These are phyloP conservation scores for Racocetra persica DNA, from an alignment of 371 early-diverging fungal genomes.

Conservation along the genomic window DNA sequence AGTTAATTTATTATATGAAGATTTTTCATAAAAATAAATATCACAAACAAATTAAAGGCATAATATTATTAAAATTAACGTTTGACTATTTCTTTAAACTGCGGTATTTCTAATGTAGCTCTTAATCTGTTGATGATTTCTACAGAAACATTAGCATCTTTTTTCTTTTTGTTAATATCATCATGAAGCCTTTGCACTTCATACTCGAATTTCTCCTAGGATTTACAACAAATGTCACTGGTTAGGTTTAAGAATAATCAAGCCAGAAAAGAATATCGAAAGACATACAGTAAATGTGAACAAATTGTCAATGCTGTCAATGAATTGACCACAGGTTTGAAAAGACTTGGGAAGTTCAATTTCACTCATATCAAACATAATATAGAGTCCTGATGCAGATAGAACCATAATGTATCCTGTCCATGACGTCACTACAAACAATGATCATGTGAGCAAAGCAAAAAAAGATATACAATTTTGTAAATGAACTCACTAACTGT, in stretches of 20 bases:
- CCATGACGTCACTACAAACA: constrained; percentile 32
- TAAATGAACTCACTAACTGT: too few species aligned
- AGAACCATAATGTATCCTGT: constrained; percentile 36
- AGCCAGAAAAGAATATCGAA: background rate
- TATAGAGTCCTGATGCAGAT: constrained; percentile 17
- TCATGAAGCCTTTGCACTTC: constrained; percentile 10
- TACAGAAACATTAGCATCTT: background rate
- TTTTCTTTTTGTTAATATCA: constrained; percentile 23
- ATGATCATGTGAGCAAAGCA: background rate
- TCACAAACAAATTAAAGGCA: too few species aligned
- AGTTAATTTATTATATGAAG: too few species aligned
- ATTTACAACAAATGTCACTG: background rate
- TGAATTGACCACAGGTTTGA: constrained; percentile 34
- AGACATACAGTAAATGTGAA: constrained; percentile 17
- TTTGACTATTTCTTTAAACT: background rate
- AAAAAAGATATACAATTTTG: too few species aligned
- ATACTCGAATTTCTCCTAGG: background rate
- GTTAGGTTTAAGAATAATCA: constrained; percentile 7
- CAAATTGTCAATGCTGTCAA: constrained; percentile 28
- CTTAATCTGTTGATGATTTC: background rate
- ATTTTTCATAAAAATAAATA: too few species aligned
- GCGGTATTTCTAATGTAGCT: background rate
- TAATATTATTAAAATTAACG: too few species aligned
- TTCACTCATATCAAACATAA: constrained; percentile 27
- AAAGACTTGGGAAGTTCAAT: constrained; percentile 34